Percentiles rank a stretch among this genome's conserved stretches.
These are phyloP conservation scores for Volvox reticuliferus DNA, from an alignment of 139 green algal genomes.

Conservation along the genomic window DNA sequence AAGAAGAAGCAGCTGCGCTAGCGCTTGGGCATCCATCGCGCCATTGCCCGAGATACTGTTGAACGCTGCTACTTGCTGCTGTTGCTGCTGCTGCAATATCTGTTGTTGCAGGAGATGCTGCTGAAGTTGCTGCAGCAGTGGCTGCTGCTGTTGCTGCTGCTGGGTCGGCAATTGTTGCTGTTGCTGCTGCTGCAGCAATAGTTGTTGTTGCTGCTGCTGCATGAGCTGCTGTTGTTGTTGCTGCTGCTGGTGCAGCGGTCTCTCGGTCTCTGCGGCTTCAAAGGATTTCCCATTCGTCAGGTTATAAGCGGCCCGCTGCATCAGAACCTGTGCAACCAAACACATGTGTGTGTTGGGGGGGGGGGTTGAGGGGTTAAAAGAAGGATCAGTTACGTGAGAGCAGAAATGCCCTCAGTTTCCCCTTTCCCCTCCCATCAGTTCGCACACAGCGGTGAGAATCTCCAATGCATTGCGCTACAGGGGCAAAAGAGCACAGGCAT, in stretches of 20 bases:
- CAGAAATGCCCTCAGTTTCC: too few species aligned
- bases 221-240: not conserved
- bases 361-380: too few species aligned
- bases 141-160: not conserved
- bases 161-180: not conserved
- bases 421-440: too few species aligned
- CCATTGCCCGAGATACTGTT: not conserved
- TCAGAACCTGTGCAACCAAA: slow-evolving; percentile 17
- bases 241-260: too few species aligned
- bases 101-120: not conserved
- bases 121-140: not conserved
- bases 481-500: too few species aligned
- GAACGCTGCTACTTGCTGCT: not conserved
- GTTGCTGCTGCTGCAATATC: not conserved
- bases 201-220: not conserved
- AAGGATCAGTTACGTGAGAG: too few species aligned
- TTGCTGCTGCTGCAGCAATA: not conserved
- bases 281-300: not conserved
- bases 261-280: not conserved
- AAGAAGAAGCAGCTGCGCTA: slow-evolving; percentile 29
- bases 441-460: too few species aligned
- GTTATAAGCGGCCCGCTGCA: slow-evolving; percentile 35
- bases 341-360: too few species aligned
- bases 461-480: too few species aligned
- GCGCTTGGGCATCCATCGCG: not conserved